Conservation (phyloP, 202 grass and related monocot species). For the Bolboschoenoplectus hybrid region DNA sequence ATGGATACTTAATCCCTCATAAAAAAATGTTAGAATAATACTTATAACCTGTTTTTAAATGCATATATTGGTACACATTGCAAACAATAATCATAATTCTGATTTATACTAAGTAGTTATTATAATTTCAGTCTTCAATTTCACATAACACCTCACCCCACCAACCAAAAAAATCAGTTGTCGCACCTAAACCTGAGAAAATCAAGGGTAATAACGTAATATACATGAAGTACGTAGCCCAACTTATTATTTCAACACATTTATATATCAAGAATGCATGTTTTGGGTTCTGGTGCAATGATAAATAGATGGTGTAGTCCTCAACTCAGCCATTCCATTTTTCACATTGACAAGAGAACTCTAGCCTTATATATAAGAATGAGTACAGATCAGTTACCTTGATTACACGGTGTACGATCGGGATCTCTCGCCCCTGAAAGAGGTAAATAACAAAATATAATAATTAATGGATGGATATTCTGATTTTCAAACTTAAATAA, state of each 20-base stretch:
- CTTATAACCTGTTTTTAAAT: neutral
- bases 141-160: neutral
- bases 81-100: neutral
- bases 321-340: neutral
- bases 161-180: neutral
- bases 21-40: neutral
- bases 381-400: constrained; percentile 52
- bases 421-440: constrained; percentile 76
- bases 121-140: neutral
- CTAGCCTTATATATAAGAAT: neutral
- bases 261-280: constrained; percentile 49
- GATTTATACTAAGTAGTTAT: neutral
- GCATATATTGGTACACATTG: neutral
- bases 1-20: neutral
- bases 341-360: neutral
- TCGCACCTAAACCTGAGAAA: neutral
- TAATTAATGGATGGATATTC: neutral
- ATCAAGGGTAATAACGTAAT: neutral
- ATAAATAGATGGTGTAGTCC: neutral
- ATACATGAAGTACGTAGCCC: neutral
- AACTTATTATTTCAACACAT: neutral
- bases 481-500: neutral
- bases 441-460: neutral
- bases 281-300: constrained; percentile 27
- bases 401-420: constrained; percentile 87